Evolutionary conservation across 768 basidiomycete genomes (phyloP).

Genomic region (Leccinum disarticulatum): DNA sequence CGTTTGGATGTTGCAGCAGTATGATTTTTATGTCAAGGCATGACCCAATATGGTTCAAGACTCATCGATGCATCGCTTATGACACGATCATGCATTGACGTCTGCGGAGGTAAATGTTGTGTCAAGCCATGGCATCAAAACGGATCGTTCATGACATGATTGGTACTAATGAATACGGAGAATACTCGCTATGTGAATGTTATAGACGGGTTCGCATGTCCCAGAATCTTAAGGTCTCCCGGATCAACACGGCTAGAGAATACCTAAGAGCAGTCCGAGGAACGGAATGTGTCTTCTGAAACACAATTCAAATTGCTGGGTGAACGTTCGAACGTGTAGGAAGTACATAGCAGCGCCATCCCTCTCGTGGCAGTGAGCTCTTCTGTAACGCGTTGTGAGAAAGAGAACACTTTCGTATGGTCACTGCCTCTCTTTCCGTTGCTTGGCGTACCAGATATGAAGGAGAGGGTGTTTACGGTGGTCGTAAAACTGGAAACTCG

Average conservation of each 20-base stretch:
- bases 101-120: conserved; percentile 41
- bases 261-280: background rate
- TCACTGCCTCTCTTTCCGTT: conserved; percentile 5
- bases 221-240: background rate
- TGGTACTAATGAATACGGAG: background rate
- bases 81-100: background rate
- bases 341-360: background rate
- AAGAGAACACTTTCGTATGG: background rate
- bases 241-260: conserved; percentile 7
- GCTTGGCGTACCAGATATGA: conserved; percentile 1
- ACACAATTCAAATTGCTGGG: conserved; percentile 6
- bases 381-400: conserved; percentile 1
- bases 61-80: background rate
- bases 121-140: conserved; percentile 40
- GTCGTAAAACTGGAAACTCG: background rate
- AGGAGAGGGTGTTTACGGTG: conserved; percentile 10
- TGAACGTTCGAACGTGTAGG: background rate
- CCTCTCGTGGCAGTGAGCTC: background rate
- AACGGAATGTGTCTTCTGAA: conserved; percentile 11
- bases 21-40: conserved; percentile 69
- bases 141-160: background rate
- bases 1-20: conserved; percentile 85
- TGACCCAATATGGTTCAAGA: conserved; percentile 18
- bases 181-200: background rate
- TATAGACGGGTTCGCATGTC: conserved; percentile 1